These are phyloP conservation scores for Leishmania turanica DNA, from an alignment of 208 protist species.

Conservation along the genomic window DNA sequence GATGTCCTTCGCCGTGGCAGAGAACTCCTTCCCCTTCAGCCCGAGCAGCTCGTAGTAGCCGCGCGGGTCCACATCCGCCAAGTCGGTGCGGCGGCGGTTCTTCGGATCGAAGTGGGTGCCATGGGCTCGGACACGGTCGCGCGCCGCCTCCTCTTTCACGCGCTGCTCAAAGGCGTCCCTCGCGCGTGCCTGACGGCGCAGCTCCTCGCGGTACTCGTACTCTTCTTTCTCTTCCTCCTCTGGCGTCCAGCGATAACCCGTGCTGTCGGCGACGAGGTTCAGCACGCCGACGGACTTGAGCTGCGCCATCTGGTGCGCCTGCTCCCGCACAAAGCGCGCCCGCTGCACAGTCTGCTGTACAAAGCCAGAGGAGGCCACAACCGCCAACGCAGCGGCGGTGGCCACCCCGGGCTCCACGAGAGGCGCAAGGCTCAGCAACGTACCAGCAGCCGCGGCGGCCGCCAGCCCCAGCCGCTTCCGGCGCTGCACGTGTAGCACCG, in stretches of 20 bases:
- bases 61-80: constrained; percentile 82
- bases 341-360: constrained; percentile 35
- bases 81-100: constrained; percentile 74
- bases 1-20: constrained; percentile 80
- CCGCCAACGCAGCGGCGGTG: constrained; percentile 57
- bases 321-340: constrained; percentile 47
- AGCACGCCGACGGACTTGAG: constrained; percentile 77
- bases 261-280: constrained; percentile 78
- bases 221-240: constrained; percentile 85
- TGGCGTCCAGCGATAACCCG: constrained; percentile 82
- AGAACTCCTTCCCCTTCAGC: constrained; percentile 75
- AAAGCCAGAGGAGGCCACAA: constrained; percentile 39
- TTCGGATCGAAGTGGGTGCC: constrained; percentile 65
- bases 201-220: constrained; percentile 91
- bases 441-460: constrained; percentile 29
- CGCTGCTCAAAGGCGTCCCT: constrained; percentile 79
- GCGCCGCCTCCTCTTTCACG: constrained; percentile 82
- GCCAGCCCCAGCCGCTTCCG: constrained; percentile 28
- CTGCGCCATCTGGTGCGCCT: constrained; percentile 57
- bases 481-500: constrained; percentile 63
- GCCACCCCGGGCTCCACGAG: constrained; percentile 67
- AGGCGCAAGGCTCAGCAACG: constrained; percentile 55
- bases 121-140: constrained; percentile 56
- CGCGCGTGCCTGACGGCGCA: constrained; percentile 67
- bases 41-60: constrained; percentile 88